Base-by-base conservation (phyloP, 495 filamentous ascomycete genomes). In the Viridothelium virens region DNA sequence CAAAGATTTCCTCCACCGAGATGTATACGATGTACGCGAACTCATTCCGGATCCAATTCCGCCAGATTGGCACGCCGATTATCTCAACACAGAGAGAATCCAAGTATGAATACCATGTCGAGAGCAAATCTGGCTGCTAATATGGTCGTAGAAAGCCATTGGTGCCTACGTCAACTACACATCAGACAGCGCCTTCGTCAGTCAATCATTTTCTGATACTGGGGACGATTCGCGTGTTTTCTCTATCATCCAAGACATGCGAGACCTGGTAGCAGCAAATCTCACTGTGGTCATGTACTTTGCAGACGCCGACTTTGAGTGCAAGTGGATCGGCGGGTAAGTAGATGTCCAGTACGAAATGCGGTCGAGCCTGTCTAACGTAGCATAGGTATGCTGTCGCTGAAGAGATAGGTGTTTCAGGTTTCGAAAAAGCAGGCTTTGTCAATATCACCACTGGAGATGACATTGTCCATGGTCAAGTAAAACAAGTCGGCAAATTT, bases 401-500 rank as follows among this genome's bases (percentile, higher is more conserved):
- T 0, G 70, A 79, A 46, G 70, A 77, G 38, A 77, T 85, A 25
- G 71, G 71, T 33, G 78, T 81, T 0, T 74, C 78, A 0, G 80
- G 80, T 0, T 88, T 78, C 70, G 46, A 67, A 38, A 66, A 67
- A 18, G 83, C 84, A 0, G 85, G 84, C 0, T 87, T 81, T 70
- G 75, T 76, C 18, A 81, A 87, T 67, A 73, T 87, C 33, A 73
- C 70, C 5, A 85, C 84, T 2, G 77, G 76, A 16, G 84, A 87
- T 70, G 77, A 73, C n/a, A 71, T 86, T 36, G 79, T 82, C 11
- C 83, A 86, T 65, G 89, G 89, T 3, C 84, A 85, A 63, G 85
- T 89, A 34, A 82, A 87, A 11, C 86, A 91, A 69, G 82, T 82
- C 64, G 87, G 84, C 34, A 84, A 86, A 71, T 86, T 90, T 66